These are phyloP conservation scores for Thalassiosira sp. DNA, from an alignment of 352 stramenopile genomes.

Conservation along the genomic window DNA sequence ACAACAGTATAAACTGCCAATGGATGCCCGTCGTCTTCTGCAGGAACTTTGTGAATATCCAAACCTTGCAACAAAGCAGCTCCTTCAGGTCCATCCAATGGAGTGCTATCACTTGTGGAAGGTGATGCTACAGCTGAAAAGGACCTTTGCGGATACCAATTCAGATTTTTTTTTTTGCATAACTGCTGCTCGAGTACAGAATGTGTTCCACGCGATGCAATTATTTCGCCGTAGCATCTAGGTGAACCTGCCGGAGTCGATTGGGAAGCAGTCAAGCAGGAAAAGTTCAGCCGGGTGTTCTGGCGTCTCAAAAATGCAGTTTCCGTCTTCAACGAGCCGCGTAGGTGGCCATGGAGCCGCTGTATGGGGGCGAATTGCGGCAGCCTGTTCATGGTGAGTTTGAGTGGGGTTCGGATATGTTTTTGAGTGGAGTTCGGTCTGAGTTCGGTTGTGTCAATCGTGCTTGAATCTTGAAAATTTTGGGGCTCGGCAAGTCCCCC, in stretches of 20 bases:
- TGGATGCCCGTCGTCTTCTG: conserved; percentile 67
- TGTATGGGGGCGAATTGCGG: not conserved
- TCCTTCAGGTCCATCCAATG: conserved; percentile 41
- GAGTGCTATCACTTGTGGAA: conserved; percentile 50
- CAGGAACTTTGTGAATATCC: conserved; percentile 68
- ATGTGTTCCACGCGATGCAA: too few relatives aligned
- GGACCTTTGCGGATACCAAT: not conserved
- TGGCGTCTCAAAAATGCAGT: not conserved
- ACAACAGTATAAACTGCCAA: conserved; percentile 75
- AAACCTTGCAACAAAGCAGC: conserved; percentile 64
- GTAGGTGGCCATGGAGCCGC: conserved; percentile 1
- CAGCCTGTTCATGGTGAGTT: not conserved
- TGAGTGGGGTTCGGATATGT: too few relatives aligned
- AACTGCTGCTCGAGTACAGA: not conserved
- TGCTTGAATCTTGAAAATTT: too few relatives aligned
- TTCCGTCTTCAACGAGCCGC: not conserved
- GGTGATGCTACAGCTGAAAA: not conserved
- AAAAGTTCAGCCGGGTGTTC: not conserved
- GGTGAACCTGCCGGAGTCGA: too few relatives aligned
- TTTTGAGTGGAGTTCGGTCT: too few relatives aligned
- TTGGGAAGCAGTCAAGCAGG: not conserved
- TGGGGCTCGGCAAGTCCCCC: too few relatives aligned
- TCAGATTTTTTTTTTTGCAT: not conserved
- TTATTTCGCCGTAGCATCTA: not conserved
- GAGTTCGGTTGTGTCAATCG: too few relatives aligned